These are phyloP conservation scores for Cordyceps javanica DNA, from an alignment of 2,329 filamentous ascomycete genomes.

Conservation along the genomic window DNA sequence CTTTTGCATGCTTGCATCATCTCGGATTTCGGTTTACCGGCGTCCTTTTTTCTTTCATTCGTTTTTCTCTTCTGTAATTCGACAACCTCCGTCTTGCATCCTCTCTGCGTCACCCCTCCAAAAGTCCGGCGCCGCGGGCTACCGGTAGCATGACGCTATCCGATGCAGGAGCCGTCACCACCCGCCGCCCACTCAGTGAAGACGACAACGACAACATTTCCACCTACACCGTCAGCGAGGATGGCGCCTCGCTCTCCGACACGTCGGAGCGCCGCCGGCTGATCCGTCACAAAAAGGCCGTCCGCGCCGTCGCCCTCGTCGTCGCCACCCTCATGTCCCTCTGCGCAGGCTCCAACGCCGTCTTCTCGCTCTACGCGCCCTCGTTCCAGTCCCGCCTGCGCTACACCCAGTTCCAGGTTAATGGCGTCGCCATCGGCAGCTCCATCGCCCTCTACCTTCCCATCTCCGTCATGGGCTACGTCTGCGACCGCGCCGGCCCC, in stretches of 20 bases:
- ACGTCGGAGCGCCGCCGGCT: conserved; percentile 18
- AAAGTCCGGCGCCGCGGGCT: background rate
- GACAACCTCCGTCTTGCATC: background rate
- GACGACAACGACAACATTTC: conserved; percentile 8
- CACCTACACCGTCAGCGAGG: conserved; percentile 12
- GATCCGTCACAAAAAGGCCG: conserved; percentile 24
- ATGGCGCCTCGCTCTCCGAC: background rate
- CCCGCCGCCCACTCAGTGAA: background rate
- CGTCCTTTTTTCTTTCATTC: background rate
- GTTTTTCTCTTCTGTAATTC: background rate
- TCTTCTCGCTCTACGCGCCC: conserved; percentile 90
- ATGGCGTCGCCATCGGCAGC: conserved; percentile 78
- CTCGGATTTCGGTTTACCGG: background rate
- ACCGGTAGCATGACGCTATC: conserved; percentile 4
- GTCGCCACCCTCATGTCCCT: conserved; percentile 54
- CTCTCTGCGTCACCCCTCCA: background rate
- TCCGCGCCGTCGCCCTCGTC: conserved; percentile 44
- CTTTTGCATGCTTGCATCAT: background rate
- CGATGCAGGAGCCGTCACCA: background rate
- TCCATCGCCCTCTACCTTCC: conserved; percentile 87
- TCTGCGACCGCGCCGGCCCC: conserved; percentile 85
- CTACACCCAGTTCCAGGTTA: conserved; percentile 90
- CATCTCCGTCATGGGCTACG: conserved; percentile 82
- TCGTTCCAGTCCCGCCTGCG: conserved; percentile 79
- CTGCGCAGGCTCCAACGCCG: conserved; percentile 85